Evolutionary conservation across 2,329 filamentous ascomycete genomes (phyloP).

Genomic region (Lithohypha guttulata): DNA sequence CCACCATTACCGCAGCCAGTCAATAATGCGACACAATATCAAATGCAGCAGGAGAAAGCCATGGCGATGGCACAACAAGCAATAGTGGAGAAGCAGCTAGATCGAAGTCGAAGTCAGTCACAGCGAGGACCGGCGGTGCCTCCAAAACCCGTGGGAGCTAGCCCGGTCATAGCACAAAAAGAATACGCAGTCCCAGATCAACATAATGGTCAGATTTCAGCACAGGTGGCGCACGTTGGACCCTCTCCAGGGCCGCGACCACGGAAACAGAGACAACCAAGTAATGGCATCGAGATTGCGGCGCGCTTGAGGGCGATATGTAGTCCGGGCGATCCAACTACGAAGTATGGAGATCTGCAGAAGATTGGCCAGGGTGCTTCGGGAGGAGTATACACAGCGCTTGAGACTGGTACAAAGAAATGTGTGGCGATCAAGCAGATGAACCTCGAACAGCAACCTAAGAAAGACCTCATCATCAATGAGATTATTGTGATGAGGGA

Average conservation of each 20-base stretch:
- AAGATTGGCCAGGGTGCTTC: conserved; percentile 98
- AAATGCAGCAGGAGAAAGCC: conserved; percentile 73
- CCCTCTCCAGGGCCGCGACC: conserved; percentile 43
- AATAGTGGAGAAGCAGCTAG: conserved; percentile 57
- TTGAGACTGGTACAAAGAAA: conserved; percentile 70
- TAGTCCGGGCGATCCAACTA: conserved; percentile 75
- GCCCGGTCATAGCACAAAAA: conserved; percentile 25
- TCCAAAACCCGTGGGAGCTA: conserved; percentile 20
- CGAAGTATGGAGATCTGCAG: conserved; percentile 73
- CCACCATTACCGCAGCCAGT: conserved; percentile 19
- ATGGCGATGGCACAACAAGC: conserved; percentile 70
- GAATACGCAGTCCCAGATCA: conserved; percentile 30
- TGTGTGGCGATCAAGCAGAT: conserved; percentile 99
- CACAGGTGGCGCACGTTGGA: conserved; percentile 33
- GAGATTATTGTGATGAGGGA: conserved; percentile 99
- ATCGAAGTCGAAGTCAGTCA: conserved; percentile 58
- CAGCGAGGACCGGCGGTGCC: conserved; percentile 41
- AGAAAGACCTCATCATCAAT: conserved; percentile 98
- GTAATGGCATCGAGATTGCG: conserved; percentile 70
- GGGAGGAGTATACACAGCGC: conserved; percentile 86
- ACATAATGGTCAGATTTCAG: conserved; percentile 27
- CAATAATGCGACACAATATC: conserved; percentile 35
- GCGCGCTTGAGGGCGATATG: conserved; percentile 79
- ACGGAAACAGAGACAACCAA: conserved; percentile 64
- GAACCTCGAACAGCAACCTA: conserved; percentile 96